Percentiles rank a stretch among this genome's conserved stretches.
Conservation (phyloP, 2,329 filamentous ascomycete species). For the Balansia obtecta region DNA sequence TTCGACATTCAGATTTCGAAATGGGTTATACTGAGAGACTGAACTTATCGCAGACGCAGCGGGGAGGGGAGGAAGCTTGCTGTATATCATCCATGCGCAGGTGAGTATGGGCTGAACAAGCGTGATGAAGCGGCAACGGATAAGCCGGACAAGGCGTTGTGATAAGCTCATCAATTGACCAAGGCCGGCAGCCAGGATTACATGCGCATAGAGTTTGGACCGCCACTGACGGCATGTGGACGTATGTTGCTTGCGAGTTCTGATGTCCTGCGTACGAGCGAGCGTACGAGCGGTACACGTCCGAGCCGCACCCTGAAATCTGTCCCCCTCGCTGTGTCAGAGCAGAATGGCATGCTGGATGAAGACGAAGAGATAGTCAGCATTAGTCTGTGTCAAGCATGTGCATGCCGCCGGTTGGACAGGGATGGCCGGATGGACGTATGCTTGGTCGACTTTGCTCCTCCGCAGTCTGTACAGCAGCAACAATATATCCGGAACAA, state of each 20-base stretch:
- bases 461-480: too few species aligned
- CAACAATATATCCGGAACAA: too few species aligned
- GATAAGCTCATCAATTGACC: background rate
- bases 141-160: background rate
- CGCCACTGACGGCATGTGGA: background rate
- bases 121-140: background rate
- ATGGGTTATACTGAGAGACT: too few species aligned
- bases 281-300: background rate
- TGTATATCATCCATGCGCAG: too few species aligned
- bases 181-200: background rate
- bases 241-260: background rate
- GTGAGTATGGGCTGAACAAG: too few species aligned
- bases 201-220: background rate
- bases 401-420: conserved; percentile 6
- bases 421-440: conserved; percentile 1
- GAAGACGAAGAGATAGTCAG: background rate
- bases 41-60: too few species aligned
- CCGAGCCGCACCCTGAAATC: background rate
- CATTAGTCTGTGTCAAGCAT: background rate
- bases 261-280: too few species aligned
- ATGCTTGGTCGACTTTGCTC: background rate
- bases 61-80: too few species aligned
- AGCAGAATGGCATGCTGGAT: background rate
- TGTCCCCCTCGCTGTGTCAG: background rate
- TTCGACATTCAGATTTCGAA: background rate